Percentiles rank a stretch among this genome's conserved stretches.
phyloP scores from a whole-genome alignment of 1,284 basidiomycete genomes.

The Melampsora occidentalis region DNA sequence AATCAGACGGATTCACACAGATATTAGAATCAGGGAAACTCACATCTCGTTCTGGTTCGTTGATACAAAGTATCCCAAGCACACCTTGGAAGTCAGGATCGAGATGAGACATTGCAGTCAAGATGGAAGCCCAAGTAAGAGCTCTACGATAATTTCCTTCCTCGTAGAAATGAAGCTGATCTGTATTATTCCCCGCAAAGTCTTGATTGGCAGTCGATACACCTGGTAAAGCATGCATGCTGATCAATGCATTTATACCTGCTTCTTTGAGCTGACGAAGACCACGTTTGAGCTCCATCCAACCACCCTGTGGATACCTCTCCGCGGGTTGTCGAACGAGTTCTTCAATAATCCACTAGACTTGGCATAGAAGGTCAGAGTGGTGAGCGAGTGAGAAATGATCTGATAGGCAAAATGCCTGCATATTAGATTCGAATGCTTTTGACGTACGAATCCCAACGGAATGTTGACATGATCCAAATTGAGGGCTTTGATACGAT shows the following conservation, averaged over 20 bases:
- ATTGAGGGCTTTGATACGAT: slow-evolving; percentile 59
- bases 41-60: slow-evolving; percentile 60
- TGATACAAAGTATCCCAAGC: slow-evolving; percentile 70
- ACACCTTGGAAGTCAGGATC: slow-evolving; percentile 66
- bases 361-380: neutral
- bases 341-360: slow-evolving; percentile 68
- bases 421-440: neutral
- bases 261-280: slow-evolving; percentile 30
- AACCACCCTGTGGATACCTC: slow-evolving; percentile 67
- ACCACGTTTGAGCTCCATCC: slow-evolving; percentile 58
- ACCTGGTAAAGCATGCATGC: slow-evolving; percentile 67
- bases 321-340: slow-evolving; percentile 65
- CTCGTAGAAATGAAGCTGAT: slow-evolving; percentile 70
- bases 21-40: slow-evolving; percentile 62
- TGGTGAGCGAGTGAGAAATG: neutral
- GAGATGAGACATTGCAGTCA: slow-evolving; percentile 68
- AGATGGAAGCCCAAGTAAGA: slow-evolving; percentile 70
- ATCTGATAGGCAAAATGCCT: neutral
- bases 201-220: slow-evolving; percentile 62
- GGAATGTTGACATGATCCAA: slow-evolving; percentile 74
- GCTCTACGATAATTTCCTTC: slow-evolving; percentile 69
- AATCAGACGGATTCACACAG: neutral
- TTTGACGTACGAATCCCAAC: slow-evolving; percentile 61
- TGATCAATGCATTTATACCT: slow-evolving; percentile 31
- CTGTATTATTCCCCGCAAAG: slow-evolving; percentile 68